Evolutionary conservation across 2,329 filamentous ascomycete species (phyloP).

Genomic region (Aspergillus carbonarius): DNA sequence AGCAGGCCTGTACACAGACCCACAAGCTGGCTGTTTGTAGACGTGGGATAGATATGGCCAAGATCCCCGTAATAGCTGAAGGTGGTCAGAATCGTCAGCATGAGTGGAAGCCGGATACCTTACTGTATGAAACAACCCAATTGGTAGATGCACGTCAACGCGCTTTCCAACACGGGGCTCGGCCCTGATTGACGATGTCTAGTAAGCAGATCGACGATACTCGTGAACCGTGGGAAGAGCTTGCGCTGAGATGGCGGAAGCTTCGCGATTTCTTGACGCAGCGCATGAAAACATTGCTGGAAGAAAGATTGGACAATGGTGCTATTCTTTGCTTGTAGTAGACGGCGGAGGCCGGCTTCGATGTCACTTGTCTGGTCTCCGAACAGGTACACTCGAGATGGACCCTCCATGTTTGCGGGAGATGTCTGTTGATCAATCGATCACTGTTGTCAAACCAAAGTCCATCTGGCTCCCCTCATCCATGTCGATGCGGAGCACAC

Average conservation of each 20-base stretch:
- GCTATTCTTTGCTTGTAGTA: constrained; percentile 44
- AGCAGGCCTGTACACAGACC: constrained; percentile 47
- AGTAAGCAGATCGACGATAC: constrained; percentile 39
- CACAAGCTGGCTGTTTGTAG: constrained; percentile 38
- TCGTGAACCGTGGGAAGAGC: constrained; percentile 41
- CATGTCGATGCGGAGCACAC: background rate
- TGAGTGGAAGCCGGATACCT: constrained; percentile 15
- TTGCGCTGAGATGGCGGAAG: constrained; percentile 36
- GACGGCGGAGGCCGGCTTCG: constrained; percentile 41
- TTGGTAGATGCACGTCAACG: constrained; percentile 46
- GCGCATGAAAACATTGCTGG: constrained; percentile 42
- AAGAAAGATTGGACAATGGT: constrained; percentile 44
- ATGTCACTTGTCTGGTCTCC: constrained; percentile 49
- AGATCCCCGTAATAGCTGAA: constrained; percentile 44
- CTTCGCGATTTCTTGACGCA: constrained; percentile 41
- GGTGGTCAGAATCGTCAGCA: constrained; percentile 14
- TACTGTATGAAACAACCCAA: constrained; percentile 47
- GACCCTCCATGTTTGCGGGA: constrained; percentile 28
- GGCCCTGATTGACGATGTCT: constrained; percentile 32
- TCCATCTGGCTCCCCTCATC: background rate
- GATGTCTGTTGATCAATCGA: constrained; percentile 1
- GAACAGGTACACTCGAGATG: constrained; percentile 44
- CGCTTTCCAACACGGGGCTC: constrained; percentile 44
- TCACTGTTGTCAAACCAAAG: constrained; percentile 8
- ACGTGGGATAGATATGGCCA: constrained; percentile 40